Evolutionary conservation across 306 rosid genomes (phyloP).

Genomic region (Casuarina glauca): DNA sequence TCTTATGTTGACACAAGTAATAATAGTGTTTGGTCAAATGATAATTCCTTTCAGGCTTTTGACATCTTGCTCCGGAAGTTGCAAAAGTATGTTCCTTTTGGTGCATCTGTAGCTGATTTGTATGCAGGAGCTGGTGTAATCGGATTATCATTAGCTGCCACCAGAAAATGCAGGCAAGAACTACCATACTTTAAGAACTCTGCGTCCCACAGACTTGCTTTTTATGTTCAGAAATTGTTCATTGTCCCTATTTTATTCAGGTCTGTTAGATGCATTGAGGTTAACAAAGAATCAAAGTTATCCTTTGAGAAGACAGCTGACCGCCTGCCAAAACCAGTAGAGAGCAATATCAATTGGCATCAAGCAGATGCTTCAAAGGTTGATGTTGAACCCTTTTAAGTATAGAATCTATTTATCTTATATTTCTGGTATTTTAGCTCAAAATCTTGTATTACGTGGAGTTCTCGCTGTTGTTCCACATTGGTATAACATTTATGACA

Average conservation of each 20-base stretch:
- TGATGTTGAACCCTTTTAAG: conserved; percentile 5
- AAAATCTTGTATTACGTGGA: conserved; percentile 12
- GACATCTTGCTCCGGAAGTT: conserved; percentile 79
- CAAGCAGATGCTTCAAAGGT: conserved; percentile 89
- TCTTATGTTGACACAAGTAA: neutral
- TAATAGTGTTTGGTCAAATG: neutral
- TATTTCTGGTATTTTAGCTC: conserved; percentile 20
- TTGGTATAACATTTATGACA: neutral
- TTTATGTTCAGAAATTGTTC: conserved; percentile 17
- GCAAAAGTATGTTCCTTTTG: conserved; percentile 82
- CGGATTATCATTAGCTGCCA: conserved; percentile 85
- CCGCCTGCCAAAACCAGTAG: conserved; percentile 61
- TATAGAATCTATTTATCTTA: conserved; percentile 25
- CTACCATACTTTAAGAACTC: conserved; percentile 28
- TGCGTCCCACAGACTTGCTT: conserved; percentile 7
- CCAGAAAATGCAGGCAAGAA: conserved; percentile 94
- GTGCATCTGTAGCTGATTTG: conserved; percentile 84
- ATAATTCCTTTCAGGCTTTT: conserved; percentile 66
- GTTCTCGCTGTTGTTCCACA: neutral
- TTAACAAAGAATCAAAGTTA: conserved; percentile 82
- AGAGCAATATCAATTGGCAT: conserved; percentile 89
- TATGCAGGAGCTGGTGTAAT: conserved; percentile 98
- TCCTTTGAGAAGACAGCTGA: conserved; percentile 89
- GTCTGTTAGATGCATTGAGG: conserved; percentile 89
- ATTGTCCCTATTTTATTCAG: conserved; percentile 40